A percentile compares a stretch with the other conserved stretches of the same genome.
Evolutionary conservation across 495 filamentous ascomycete genomes (phyloP).

Genomic region (Aspergillus steynii): DNA sequence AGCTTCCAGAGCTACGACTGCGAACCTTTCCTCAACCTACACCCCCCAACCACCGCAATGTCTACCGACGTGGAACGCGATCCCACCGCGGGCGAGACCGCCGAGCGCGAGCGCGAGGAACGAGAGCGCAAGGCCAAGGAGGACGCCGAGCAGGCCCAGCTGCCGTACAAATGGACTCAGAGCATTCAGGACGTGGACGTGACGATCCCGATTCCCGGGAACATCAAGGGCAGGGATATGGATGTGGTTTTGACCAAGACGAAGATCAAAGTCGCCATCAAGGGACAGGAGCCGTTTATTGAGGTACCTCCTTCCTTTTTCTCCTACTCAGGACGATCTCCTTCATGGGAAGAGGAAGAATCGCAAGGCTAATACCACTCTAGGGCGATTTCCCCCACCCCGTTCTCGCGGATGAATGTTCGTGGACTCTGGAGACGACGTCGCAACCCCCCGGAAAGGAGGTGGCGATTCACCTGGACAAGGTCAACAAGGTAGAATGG

Average conservation of each 20-base stretch:
- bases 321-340: neutral
- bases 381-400: slow-evolving; percentile 84
- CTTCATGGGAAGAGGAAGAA: neutral
- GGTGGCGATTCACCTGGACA: slow-evolving; percentile 89
- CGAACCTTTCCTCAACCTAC: neutral
- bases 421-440: slow-evolving; percentile 85
- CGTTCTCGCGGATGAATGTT: slow-evolving; percentile 80
- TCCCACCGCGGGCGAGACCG: slow-evolving; percentile 56
- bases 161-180: slow-evolving; percentile 98
- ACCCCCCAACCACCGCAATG: slow-evolving; percentile 15
- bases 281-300: slow-evolving; percentile 84
- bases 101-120: slow-evolving; percentile 53
- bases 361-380: neutral
- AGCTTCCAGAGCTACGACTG: neutral
- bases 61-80: slow-evolving; percentile 28
- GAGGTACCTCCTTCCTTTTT: slow-evolving; percentile 55
- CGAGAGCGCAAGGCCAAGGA: slow-evolving; percentile 75
- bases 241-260: slow-evolving; percentile 80
- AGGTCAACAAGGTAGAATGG: slow-evolving; percentile 97
- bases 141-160: slow-evolving; percentile 80
- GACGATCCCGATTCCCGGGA: slow-evolving; percentile 70
- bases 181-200: slow-evolving; percentile 92
- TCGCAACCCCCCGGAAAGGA: slow-evolving; percentile 64
- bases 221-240: slow-evolving; percentile 81
- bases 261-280: slow-evolving; percentile 77